Evolutionary conservation across 805 yeast species (phyloP).

Genomic region (Suhomyces vadensis): DNA sequence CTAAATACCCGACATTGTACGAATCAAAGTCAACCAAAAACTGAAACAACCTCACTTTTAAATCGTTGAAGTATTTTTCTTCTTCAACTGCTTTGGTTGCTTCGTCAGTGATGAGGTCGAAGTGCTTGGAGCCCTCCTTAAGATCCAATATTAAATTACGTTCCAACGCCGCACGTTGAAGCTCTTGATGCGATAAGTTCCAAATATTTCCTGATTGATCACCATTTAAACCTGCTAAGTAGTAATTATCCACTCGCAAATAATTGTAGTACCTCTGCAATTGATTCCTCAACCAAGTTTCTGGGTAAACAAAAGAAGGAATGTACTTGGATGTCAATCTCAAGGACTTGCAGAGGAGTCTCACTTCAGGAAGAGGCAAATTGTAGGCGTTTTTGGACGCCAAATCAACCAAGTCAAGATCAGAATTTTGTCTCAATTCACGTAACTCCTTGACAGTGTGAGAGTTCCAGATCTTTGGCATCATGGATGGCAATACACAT

Average conservation of each 20-base stretch:
- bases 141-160: conserved; percentile 51
- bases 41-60: conserved; percentile 39
- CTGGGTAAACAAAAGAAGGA: conserved; percentile 42
- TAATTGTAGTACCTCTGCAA: conserved; percentile 43
- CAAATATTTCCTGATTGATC: conserved; percentile 40
- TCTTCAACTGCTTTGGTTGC: conserved; percentile 13
- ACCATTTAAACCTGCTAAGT: conserved; percentile 35
- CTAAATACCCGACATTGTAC: conserved; percentile 40
- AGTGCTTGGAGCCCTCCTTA: conserved; percentile 17
- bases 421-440: conserved; percentile 16
- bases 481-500: conserved; percentile 51
- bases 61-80: conserved; percentile 23
- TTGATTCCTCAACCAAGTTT: conserved; percentile 33
- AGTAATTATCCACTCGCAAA: conserved; percentile 55
- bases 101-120: conserved; percentile 26
- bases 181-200: conserved; percentile 49
- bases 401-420: conserved; percentile 4
- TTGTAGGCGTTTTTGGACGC: conserved; percentile 46
- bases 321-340: conserved; percentile 41
- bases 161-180: conserved; percentile 54
- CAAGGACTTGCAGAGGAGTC: conserved; percentile 35
- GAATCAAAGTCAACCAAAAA: conserved; percentile 43
- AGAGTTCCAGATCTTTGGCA: conserved; percentile 36
- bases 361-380: conserved; percentile 40
- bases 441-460: conserved; percentile 16